Evolutionary conservation across 805 yeast species (phyloP).

Genomic region (Saccharomycodes ludwigii): DNA sequence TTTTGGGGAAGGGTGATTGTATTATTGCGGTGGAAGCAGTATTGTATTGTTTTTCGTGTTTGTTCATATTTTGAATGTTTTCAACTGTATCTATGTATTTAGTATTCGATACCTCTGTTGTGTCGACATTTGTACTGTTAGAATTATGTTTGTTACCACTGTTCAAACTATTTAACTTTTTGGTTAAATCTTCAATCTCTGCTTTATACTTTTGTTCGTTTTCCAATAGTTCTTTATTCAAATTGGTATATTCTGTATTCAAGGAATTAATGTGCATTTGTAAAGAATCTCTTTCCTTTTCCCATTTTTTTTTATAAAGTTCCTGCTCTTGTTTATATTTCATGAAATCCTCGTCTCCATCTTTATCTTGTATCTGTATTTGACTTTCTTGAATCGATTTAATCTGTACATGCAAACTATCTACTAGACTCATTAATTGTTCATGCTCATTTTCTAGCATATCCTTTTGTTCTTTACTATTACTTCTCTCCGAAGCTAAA

Average conservation of each 20-base stretch:
- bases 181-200: slow-evolving; percentile 14
- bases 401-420: slow-evolving; percentile 21
- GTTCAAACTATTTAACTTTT: no score
- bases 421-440: slow-evolving; percentile 21
- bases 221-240: slow-evolving; percentile 17
- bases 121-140: no score
- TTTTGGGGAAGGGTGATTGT: background rate
- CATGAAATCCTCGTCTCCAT: slow-evolving; percentile 8
- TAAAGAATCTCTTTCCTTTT: slow-evolving; percentile 18
- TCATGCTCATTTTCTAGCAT: slow-evolving; percentile 20
- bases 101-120: no score
- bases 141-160: no score
- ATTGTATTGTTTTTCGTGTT: background rate
- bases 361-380: slow-evolving; percentile 2
- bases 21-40: background rate
- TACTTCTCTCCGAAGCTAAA: slow-evolving; percentile 15
- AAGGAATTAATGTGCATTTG: slow-evolving; percentile 18
- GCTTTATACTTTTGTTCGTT: slow-evolving; percentile 16
- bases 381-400: slow-evolving; percentile 18
- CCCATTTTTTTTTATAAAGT: slow-evolving; percentile 13
- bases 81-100: background rate
- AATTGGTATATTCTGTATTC: slow-evolving; percentile 16
- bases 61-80: slow-evolving; percentile 4
- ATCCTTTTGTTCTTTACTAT: slow-evolving; percentile 16
- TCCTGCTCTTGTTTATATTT: slow-evolving; percentile 10